A percentile compares a stretch with the other conserved stretches of the same genome.
These are phyloP conservation scores for Lentinus polychrous DNA, from an alignment of 1,284 basidiomycete genomes.

Conservation along the genomic window DNA sequence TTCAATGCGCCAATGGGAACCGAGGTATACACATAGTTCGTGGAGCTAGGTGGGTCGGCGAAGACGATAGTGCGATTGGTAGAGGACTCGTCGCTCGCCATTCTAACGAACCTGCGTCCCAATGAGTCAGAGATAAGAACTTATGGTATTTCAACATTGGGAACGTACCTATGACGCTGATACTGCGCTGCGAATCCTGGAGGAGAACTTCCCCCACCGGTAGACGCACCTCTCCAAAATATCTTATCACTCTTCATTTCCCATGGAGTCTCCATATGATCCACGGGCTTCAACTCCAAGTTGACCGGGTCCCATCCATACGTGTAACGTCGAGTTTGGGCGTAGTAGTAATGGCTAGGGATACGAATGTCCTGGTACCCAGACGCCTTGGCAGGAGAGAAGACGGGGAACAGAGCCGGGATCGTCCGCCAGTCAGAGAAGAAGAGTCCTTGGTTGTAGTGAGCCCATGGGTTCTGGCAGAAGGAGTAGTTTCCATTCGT, in stretches of 20 bases:
- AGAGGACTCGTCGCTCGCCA: conserved; percentile 58
- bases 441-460: conserved; percentile 86
- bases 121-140: conserved; percentile 6
- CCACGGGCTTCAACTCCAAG: conserved; percentile 60
- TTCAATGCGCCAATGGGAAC: conserved; percentile 67
- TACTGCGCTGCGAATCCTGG: conserved; percentile 79
- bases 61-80: conserved; percentile 70
- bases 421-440: conserved; percentile 93
- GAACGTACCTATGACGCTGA: conserved; percentile 75
- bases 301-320: conserved; percentile 86
- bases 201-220: conserved; percentile 85
- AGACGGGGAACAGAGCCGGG: conserved; percentile 79
- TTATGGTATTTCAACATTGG: conserved; percentile 3
- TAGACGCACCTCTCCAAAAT: conserved; percentile 88
- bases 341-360: conserved; percentile 92
- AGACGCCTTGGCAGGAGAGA: conserved; percentile 79
- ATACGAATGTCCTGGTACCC: conserved; percentile 89
- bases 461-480: conserved; percentile 77
- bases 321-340: conserved; percentile 74
- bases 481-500: conserved; percentile 69
- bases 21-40: conserved; percentile 51
- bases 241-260: conserved; percentile 64
- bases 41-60: conserved; percentile 59
- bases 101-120: conserved; percentile 60
- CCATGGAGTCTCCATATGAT: conserved; percentile 82